Conservation (phyloP, 202 grass and related monocot genomes). For the Alloteropsis angusta region DNA sequence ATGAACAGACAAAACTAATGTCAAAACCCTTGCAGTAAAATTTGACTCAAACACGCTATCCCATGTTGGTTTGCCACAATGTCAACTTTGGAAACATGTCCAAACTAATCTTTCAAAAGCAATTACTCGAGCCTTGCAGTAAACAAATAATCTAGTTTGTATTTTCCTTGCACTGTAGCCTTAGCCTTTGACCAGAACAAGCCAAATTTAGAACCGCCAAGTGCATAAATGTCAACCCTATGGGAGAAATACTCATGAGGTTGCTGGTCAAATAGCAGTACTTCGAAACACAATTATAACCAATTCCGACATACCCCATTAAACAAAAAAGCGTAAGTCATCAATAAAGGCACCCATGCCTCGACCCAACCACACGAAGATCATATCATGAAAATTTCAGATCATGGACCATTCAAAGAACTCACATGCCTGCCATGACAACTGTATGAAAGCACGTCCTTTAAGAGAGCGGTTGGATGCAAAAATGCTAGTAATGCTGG, state of each 20-base stretch:
- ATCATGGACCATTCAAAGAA: constrained; percentile 24
- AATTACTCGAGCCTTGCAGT: background rate
- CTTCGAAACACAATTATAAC: background rate
- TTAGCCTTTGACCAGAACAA: constrained; percentile 21
- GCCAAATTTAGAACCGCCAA: constrained; percentile 18
- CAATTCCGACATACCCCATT: background rate
- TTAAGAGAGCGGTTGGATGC: background rate
- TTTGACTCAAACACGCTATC: background rate
- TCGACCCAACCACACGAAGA: background rate
- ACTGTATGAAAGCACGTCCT: background rate
- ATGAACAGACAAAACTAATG: background rate
- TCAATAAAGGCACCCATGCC: background rate
- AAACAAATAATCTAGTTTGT: background rate
- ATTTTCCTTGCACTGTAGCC: background rate
- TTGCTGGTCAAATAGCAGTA: constrained; percentile 19
- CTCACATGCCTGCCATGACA: constrained; percentile 18
- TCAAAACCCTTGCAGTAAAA: background rate
- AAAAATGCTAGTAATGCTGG: background rate
- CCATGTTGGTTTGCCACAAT: background rate
- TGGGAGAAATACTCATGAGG: background rate
- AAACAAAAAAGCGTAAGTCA: constrained; percentile 12
- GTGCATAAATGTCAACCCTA: constrained; percentile 39
- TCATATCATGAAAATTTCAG: constrained; percentile 6
- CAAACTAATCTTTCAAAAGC: background rate
- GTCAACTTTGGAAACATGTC: background rate